Evolutionary conservation across 176 grass and related monocot species (phyloP), one percentile per base, ranked within the genome.

Genomic region (Pontederia crassipes): DNA sequence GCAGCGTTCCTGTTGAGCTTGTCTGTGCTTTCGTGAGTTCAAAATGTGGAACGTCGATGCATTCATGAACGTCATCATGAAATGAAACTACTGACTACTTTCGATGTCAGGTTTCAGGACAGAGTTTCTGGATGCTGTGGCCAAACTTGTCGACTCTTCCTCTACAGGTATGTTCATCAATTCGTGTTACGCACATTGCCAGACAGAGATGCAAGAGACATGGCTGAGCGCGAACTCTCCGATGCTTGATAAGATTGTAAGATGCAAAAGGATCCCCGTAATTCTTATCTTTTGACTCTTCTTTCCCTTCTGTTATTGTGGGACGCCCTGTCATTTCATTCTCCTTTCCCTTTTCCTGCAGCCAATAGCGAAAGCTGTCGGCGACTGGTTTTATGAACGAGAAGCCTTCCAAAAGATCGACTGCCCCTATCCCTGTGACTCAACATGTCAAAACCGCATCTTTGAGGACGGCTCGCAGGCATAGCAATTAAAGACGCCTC

Each of bases 351-450:
- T 24, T 9, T 71, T 12, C 75, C 57, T 85, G 60, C 72, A 95
- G 89, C 26, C 83, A 80, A 95, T 95, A 66, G 81, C 80, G 52
- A 88, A 78, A 78, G 85, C 89, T 17, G 81, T 89, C 18, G 85
- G 85, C 28, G 85, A 95, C 64, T 95, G 89, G 89, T 95, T 62
- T 72, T 80, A 48, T 49, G 72, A 85, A 4, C 73, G 78, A 64
- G 65, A 59, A 8, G 52, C 69, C 16, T 24, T 80, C 9, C 73
- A 61, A 77, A 29, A 72, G 79, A 80, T 80, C 46, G 89, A 95
- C 28, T 95, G 89, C 47, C 28, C 79, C 3, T 95, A 89, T 68
- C 89, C 85, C 78, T 95, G 89, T 79, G 88, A 95, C 66, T 75
- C 82, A 52, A 82, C 85, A 63, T 95, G 89, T 78, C 83, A 75